Percentiles rank a stretch among this genome's conserved stretches.
These are phyloP conservation scores for Microsporum canis DNA, from an alignment of 2,329 filamentous ascomycete species.

Conservation along the genomic window DNA sequence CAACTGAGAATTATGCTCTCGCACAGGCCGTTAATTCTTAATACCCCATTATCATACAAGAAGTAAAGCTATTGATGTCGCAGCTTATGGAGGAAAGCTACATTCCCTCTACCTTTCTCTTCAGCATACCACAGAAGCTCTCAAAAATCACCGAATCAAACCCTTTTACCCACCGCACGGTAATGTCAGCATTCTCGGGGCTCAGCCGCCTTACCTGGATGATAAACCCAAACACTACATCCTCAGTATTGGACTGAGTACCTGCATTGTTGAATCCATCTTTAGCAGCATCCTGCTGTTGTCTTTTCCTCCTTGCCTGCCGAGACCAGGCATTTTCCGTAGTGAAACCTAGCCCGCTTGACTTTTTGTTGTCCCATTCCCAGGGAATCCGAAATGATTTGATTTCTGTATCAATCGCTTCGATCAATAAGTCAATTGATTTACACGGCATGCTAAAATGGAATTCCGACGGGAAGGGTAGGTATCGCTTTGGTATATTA, in stretches of 20 bases:
- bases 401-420: constrained; percentile 40
- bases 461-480: constrained; percentile 44
- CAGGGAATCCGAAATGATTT: constrained; percentile 50
- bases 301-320: constrained; percentile 53
- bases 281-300: constrained; percentile 15
- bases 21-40: neutral
- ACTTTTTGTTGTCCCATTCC: constrained; percentile 47
- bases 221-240: constrained; percentile 46
- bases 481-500: constrained; percentile 39
- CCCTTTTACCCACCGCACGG: constrained; percentile 64
- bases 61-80: neutral
- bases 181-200: constrained; percentile 33
- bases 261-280: constrained; percentile 19
- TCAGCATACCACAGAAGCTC: constrained; percentile 75
- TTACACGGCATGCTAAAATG: constrained; percentile 28
- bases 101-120: constrained; percentile 36
- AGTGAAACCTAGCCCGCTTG: constrained; percentile 52
- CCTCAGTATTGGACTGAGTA: constrained; percentile 22
- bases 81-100: neutral
- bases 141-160: constrained; percentile 64
- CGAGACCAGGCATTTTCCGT: constrained; percentile 66
- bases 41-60: neutral
- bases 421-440: constrained; percentile 24
- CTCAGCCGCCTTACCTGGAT: constrained; percentile 8
- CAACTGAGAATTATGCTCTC: neutral